Evolutionary conservation across 768 basidiomycete species (phyloP).

Genomic region (Amanita rubescens): DNA sequence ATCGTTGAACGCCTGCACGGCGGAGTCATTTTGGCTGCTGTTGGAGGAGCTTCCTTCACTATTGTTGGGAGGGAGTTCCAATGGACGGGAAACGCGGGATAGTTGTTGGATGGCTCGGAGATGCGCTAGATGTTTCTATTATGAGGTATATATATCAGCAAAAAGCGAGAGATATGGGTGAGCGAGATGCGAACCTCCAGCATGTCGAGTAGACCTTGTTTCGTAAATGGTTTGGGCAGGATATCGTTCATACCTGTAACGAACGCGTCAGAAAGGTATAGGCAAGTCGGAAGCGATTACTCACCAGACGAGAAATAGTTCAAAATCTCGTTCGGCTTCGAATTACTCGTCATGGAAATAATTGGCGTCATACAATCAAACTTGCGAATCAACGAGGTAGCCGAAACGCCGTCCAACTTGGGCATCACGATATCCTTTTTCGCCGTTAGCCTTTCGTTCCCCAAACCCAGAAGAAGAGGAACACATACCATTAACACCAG

Average conservation of each 20-base stretch:
- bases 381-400: constrained; percentile 88
- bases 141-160: not conserved
- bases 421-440: constrained; percentile 91
- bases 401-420: constrained; percentile 79
- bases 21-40: not conserved
- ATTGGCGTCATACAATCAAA: constrained; percentile 96
- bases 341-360: constrained; percentile 97
- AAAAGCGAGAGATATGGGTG: not conserved
- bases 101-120: constrained; percentile 82
- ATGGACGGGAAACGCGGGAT: constrained; percentile 52
- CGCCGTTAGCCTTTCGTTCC: no score
- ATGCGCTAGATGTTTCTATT: constrained; percentile 83
- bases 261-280: not conserved
- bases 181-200: constrained; percentile 58
- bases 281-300: constrained; percentile 8
- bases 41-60: constrained; percentile 34
- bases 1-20: no score
- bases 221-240: constrained; percentile 95
- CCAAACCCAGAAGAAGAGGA: no score
- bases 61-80: constrained; percentile 64
- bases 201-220: constrained; percentile 84
- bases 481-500: constrained; percentile 96
- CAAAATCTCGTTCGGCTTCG: constrained; percentile 88
- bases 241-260: constrained; percentile 88
- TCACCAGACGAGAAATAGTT: constrained; percentile 74